These are phyloP conservation scores for Lasiodiplodia gonubiensis DNA, from an alignment of 2,329 filamentous ascomycete species.

Conservation along the genomic window DNA sequence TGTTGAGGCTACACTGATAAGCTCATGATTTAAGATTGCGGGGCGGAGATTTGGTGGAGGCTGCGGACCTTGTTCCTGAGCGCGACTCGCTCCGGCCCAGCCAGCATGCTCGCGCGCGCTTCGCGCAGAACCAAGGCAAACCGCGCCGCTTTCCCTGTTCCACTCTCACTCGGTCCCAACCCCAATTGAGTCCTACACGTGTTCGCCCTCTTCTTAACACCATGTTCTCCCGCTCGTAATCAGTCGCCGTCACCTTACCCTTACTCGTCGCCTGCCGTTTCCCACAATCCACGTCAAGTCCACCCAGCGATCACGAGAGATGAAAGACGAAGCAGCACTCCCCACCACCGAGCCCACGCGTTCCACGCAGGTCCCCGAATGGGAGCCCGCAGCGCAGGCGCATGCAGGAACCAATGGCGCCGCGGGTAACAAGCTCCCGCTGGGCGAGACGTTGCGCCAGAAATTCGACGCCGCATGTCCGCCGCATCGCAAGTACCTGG, in stretches of 20 bases:
- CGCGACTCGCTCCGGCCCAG: background rate
- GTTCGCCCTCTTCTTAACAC: background rate
- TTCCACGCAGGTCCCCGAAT: conserved; percentile 23
- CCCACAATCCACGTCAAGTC: background rate
- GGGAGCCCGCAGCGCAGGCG: conserved; percentile 19
- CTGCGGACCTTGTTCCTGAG: background rate
- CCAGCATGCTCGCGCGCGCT: background rate
- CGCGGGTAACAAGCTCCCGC: background rate
- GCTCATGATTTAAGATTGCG: conserved; percentile 20
- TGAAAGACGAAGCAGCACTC: conserved; percentile 13
- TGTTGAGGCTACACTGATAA: conserved; percentile 18
- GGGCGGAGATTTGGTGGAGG: background rate
- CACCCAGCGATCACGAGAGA: conserved; percentile 17
- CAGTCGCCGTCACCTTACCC: background rate
- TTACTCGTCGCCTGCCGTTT: background rate
- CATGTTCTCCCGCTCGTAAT: background rate
- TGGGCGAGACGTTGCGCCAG: conserved; percentile 14
- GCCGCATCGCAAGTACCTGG: conserved; percentile 11
- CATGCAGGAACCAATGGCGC: background rate
- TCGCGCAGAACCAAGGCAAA: conserved; percentile 7
- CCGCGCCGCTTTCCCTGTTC: conserved; percentile 15
- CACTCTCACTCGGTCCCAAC: background rate
- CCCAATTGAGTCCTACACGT: conserved; percentile 1
- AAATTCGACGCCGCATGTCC: conserved; percentile 8
- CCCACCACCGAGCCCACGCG: conserved; percentile 5